Evolutionary conservation across 768 basidiomycete species (phyloP).

Genomic region (Mycena vulgaris): DNA sequence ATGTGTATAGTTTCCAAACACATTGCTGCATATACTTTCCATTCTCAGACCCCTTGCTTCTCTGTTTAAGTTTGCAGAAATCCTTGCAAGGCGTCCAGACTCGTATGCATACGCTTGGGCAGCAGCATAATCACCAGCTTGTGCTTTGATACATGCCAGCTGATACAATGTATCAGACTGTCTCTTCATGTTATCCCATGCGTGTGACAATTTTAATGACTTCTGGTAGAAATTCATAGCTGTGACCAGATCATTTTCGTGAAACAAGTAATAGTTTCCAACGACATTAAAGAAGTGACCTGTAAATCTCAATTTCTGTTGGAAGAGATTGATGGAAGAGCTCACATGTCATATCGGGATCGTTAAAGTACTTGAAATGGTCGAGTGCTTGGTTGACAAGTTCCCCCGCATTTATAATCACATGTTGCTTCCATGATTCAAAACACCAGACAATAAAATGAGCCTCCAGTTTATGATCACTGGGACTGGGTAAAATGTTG

Average conservation of each 20-base stretch:
- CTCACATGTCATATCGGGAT: background rate
- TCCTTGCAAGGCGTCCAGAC: background rate
- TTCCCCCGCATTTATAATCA: background rate
- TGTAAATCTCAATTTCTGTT: background rate
- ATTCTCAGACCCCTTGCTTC: background rate
- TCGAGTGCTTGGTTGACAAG: background rate
- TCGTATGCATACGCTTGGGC: background rate
- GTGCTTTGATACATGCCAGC: too few relatives aligned
- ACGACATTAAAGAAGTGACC: background rate
- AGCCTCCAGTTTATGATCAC: background rate
- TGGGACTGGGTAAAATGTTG: background rate
- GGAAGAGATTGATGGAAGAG: background rate
- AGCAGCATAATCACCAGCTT: background rate
- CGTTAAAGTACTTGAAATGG: background rate
- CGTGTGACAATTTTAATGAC: too few relatives aligned
- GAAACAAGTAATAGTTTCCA: background rate
- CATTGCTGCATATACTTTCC: background rate
- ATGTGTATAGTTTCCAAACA: background rate
- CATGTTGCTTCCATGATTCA: too few relatives aligned
- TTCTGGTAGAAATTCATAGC: too few relatives aligned
- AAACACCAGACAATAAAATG: background rate
- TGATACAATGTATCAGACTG: too few relatives aligned
- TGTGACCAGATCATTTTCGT: background rate
- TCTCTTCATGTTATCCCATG: too few relatives aligned
- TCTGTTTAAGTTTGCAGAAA: too few relatives aligned